Evolutionary conservation across 1,139 yeast genomes (phyloP).

Genomic region (Eremothecium sinecaudum): DNA sequence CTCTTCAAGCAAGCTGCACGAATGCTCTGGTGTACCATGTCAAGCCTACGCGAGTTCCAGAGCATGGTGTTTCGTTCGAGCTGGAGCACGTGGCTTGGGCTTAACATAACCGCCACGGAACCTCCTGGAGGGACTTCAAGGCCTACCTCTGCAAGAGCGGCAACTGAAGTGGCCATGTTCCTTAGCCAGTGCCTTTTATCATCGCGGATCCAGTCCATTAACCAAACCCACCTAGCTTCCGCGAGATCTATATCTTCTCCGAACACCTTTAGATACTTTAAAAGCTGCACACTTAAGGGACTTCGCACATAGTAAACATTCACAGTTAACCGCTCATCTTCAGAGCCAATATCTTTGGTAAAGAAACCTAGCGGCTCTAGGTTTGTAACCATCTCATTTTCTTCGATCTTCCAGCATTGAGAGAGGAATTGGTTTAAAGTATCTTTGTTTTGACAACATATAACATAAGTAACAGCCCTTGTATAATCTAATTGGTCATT

Average conservation of each 20-base stretch:
- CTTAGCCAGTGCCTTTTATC: constrained; percentile 17
- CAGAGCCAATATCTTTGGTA: constrained; percentile 1
- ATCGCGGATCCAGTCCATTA: constrained; percentile 18
- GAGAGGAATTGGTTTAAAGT: constrained; percentile 3
- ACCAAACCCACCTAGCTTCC: constrained; percentile 13
- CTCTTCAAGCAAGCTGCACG: constrained; percentile 14
- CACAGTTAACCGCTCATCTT: neutral
- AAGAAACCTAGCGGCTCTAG: constrained; percentile 4
- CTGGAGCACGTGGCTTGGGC: constrained; percentile 13
- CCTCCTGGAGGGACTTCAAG: constrained; percentile 8
- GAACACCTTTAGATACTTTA: constrained; percentile 5
- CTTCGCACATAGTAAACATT: constrained; percentile 3
- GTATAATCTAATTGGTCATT: neutral
- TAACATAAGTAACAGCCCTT: neutral
- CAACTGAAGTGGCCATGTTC: constrained; percentile 7
- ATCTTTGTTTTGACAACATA: constrained; percentile 4
- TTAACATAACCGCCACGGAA: constrained; percentile 11
- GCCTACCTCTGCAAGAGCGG: constrained; percentile 4
- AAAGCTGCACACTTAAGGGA: constrained; percentile 1
- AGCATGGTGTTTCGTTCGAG: constrained; percentile 14
- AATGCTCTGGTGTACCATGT: constrained; percentile 18
- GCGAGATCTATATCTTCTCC: neutral
- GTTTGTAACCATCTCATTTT: constrained; percentile 1
- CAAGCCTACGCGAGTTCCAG: constrained; percentile 20
- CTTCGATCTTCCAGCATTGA: constrained; percentile 4